A percentile compares a stretch with the other conserved stretches of the same genome.
These are phyloP conservation scores for Lachancea kluyveri DNA, from an alignment of 805 yeast species.

Conservation along the genomic window DNA sequence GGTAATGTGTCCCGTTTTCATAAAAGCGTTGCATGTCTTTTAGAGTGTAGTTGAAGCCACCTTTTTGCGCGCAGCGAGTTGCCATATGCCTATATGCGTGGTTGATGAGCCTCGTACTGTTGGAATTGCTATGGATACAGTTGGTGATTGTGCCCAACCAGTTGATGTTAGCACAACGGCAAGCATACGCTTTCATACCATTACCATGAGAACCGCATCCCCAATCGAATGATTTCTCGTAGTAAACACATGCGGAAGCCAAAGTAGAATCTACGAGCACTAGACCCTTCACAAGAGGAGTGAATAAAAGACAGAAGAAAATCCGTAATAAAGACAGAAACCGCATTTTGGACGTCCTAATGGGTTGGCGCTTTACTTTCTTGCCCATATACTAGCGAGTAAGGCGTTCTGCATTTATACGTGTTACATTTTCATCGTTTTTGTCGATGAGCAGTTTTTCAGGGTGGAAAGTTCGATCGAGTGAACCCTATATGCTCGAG, in stretches of 20 bases:
- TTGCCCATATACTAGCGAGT: no score
- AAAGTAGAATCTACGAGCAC: slow-evolving; percentile 32
- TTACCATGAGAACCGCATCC: slow-evolving; percentile 35
- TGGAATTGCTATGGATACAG: slow-evolving; percentile 34
- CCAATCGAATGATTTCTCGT: slow-evolving; percentile 36
- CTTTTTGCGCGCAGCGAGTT: slow-evolving; percentile 32
- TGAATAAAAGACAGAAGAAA: not conserved
- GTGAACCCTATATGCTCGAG: no score
- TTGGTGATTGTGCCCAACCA: slow-evolving; percentile 41
- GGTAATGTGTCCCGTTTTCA: slow-evolving; percentile 31
- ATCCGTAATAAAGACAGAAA: not conserved
- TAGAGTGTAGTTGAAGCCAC: slow-evolving; percentile 29
- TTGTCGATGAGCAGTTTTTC: no score
- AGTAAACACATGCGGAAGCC: slow-evolving; percentile 38
- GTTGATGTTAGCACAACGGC: slow-evolving; percentile 37
- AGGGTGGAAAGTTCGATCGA: no score
- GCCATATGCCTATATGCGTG: slow-evolving; percentile 37
- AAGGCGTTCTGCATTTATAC: no score
- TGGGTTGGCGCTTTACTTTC: no score
- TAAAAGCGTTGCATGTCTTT: slow-evolving; percentile 31
- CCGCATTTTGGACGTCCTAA: no score
- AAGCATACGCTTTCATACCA: slow-evolving; percentile 30
- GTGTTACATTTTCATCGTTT: no score
- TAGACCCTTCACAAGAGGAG: slow-evolving; percentile 8
- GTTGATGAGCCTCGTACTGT: slow-evolving; percentile 23